Conservation (phyloP, 352 stramenopile species). For the Phytophthora sp. region DNA sequence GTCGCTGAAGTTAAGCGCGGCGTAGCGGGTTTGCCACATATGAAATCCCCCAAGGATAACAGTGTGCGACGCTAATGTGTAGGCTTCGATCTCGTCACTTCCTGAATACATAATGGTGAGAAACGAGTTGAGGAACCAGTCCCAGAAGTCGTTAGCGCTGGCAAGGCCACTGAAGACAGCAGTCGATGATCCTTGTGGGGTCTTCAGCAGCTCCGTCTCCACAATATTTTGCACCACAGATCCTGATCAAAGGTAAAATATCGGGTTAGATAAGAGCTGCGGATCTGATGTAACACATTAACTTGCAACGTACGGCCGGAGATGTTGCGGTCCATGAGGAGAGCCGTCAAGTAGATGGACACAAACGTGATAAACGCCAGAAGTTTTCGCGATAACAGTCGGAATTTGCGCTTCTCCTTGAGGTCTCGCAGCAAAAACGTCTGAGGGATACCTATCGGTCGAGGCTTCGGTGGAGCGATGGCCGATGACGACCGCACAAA, state of each 20-base stretch:
- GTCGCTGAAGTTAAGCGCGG: slow-evolving; percentile 52
- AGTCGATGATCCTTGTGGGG: slow-evolving; percentile 38
- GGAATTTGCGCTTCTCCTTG: slow-evolving; percentile 77
- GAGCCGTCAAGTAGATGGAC: slow-evolving; percentile 59
- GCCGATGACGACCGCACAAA: slow-evolving; percentile 39
- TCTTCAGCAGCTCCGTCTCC: slow-evolving; percentile 55
- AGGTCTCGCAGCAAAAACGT: slow-evolving; percentile 66
- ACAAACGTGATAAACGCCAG: slow-evolving; percentile 72
- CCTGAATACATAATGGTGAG: slow-evolving; percentile 55
- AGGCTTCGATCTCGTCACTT: slow-evolving; percentile 41
- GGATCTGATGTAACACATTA: neutral
- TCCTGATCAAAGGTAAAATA: slow-evolving; percentile 31
- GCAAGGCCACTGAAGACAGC: slow-evolving; percentile 52
- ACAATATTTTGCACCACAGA: slow-evolving; percentile 64
- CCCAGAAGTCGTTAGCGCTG: slow-evolving; percentile 52
- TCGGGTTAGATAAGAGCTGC: neutral
- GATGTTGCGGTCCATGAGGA: slow-evolving; percentile 77
- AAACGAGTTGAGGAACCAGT: slow-evolving; percentile 73
- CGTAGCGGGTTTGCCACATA: slow-evolving; percentile 60
- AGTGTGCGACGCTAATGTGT: slow-evolving; percentile 69
- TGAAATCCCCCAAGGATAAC: slow-evolving; percentile 73
- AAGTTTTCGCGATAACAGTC: slow-evolving; percentile 67
- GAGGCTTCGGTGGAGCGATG: slow-evolving; percentile 18
- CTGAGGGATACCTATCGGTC: slow-evolving; percentile 41
- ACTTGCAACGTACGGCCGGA: slow-evolving; percentile 54